Evolutionary conservation across 2,329 filamentous ascomycete genomes (phyloP).

Genomic region (Cladorrhinum sp.): DNA sequence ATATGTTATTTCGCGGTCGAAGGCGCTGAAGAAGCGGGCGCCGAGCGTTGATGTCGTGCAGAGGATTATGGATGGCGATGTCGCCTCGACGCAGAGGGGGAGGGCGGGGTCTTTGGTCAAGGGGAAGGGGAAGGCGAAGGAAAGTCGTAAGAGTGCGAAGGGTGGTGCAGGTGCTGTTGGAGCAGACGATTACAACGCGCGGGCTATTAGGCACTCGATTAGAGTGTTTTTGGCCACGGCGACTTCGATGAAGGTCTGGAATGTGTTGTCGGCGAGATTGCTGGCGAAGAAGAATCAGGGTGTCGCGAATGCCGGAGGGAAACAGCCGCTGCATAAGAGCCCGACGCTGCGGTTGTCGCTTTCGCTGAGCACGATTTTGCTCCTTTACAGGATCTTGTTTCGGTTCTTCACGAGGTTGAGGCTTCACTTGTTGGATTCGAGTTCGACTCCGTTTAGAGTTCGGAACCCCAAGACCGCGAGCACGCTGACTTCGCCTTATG

Average conservation of each 20-base stretch:
- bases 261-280: conserved; percentile 48
- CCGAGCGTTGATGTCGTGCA: conserved; percentile 56
- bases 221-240: conserved; percentile 66
- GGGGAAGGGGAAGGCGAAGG: conserved; percentile 30
- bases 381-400: conserved; percentile 85
- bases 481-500: conserved; percentile 76
- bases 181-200: conserved; percentile 65
- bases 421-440: conserved; percentile 72
- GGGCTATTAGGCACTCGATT: conserved; percentile 67
- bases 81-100: conserved; percentile 23
- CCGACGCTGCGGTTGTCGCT: conserved; percentile 74
- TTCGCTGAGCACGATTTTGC: conserved; percentile 78
- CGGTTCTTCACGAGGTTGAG: conserved; percentile 84
- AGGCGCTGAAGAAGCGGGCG: conserved; percentile 51
- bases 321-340: conserved; percentile 59
- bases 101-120: conserved; percentile 18
- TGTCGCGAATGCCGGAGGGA: conserved; percentile 28
- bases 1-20: conserved; percentile 73
- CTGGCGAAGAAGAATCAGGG: conserved; percentile 40
- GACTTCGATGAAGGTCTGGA: conserved; percentile 61
- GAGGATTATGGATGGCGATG: conserved; percentile 50
- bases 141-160: conserved; percentile 12
- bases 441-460: conserved; percentile 74
- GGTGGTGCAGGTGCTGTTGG: conserved; percentile 29
- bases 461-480: conserved; percentile 76